phyloP scores from a whole-genome alignment of 495 filamentous ascomycete genomes.

The Jackrogersella multiformis region DNA sequence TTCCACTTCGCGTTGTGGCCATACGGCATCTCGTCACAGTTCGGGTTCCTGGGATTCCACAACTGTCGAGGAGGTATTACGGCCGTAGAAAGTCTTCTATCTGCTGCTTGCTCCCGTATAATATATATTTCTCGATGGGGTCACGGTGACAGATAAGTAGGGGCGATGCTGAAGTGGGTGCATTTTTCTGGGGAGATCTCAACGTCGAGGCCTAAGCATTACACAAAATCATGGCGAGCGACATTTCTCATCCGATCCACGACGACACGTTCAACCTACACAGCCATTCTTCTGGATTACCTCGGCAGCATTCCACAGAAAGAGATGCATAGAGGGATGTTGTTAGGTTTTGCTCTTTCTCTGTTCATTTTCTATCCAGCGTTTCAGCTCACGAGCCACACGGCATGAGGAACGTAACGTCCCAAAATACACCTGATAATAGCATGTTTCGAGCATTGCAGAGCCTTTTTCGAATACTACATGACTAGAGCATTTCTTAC shows the following conservation, averaged over 20 bases:
- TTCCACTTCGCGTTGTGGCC: constrained; percentile 5
- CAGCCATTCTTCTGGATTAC: no score
- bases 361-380: neutral
- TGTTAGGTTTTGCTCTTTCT: constrained; percentile 5
- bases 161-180: constrained; percentile 6
- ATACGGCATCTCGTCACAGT: neutral
- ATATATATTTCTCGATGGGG: neutral
- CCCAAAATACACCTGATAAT: neutral
- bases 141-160: neutral
- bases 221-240: neutral
- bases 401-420: neutral
- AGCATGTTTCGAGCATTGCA: constrained; percentile 1
- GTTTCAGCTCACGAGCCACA: neutral
- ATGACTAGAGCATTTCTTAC: neutral
- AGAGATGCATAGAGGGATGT: constrained; percentile 3
- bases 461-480: neutral
- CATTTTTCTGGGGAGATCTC: neutral
- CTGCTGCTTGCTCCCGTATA: neutral
- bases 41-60: neutral
- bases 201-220: neutral
- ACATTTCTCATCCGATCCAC: constrained; percentile 19
- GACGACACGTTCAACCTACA: no score
- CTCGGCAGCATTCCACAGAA: no score
- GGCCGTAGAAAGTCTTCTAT: neutral
- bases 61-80: no score